These are phyloP conservation scores for Nothopassalora personata DNA, from an alignment of 2,329 filamentous ascomycete species.

Conservation along the genomic window DNA sequence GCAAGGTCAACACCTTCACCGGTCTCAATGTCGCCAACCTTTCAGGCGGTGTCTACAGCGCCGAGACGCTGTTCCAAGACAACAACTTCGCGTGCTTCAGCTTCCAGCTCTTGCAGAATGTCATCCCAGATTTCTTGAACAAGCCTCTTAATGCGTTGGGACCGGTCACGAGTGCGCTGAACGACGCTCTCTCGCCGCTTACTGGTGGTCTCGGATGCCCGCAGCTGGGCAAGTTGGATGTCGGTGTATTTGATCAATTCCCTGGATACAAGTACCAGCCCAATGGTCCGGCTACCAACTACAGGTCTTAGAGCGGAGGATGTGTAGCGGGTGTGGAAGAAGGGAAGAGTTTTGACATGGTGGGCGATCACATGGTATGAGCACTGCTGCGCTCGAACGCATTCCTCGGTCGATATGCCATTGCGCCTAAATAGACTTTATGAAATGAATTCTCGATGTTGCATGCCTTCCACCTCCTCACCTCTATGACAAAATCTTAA, in stretches of 20 bases:
- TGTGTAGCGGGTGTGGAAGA: background rate
- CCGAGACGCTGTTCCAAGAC: slow-evolving; percentile 20
- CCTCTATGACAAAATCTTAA: background rate
- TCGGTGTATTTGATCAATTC: slow-evolving; percentile 22
- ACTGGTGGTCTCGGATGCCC: slow-evolving; percentile 20
- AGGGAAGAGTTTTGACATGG: background rate
- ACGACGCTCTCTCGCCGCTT: slow-evolving; percentile 18
- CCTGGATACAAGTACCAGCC: slow-evolving; percentile 23
- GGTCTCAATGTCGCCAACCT: slow-evolving; percentile 33
- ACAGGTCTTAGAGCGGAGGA: slow-evolving; percentile 2
- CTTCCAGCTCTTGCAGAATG: slow-evolving; percentile 32
- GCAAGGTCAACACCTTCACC: slow-evolving; percentile 30
- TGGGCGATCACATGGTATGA: background rate
- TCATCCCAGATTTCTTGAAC: slow-evolving; percentile 24
- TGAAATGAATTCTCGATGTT: background rate
- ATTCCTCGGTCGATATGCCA: background rate
- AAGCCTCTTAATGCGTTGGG: slow-evolving; percentile 11
- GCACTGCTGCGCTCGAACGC: background rate
- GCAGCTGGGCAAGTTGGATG: slow-evolving; percentile 15
- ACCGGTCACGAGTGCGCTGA: slow-evolving; percentile 16
- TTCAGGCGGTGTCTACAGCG: slow-evolving; percentile 30
- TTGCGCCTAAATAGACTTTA: background rate
- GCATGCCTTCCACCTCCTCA: background rate
- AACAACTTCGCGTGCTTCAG: slow-evolving; percentile 36
- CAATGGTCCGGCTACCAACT: slow-evolving; percentile 24